These are phyloP conservation scores for Paramecium biaurelia DNA, from an alignment of 73 alveolate species.

Conservation along the genomic window DNA sequence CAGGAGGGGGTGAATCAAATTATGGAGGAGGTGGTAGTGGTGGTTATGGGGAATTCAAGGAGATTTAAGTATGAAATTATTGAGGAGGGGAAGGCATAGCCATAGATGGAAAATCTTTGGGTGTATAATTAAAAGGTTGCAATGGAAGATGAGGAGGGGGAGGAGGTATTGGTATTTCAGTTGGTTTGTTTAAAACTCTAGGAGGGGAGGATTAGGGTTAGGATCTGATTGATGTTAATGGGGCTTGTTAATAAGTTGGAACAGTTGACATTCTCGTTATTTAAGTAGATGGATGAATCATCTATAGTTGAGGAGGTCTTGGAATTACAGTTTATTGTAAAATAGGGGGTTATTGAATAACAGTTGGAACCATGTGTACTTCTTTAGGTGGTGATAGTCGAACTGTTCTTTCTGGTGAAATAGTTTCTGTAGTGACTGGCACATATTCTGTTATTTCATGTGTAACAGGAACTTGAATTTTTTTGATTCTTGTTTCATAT, in stretches of 20 bases:
- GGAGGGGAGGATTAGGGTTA: background rate
- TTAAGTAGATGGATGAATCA: background rate
- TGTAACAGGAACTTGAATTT: constrained; percentile 45
- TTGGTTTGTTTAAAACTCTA: background rate
- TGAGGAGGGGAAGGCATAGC: background rate
- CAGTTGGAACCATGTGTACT: background rate
- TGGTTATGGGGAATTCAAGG: background rate
- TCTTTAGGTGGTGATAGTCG: background rate
- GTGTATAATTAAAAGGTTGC: background rate
- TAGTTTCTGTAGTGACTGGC: constrained; percentile 23
- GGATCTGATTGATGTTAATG: background rate
- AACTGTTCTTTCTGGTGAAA: background rate
- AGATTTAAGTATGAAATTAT: background rate
- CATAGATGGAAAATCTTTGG: background rate
- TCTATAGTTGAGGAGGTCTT: background rate
- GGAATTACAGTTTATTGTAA: background rate
- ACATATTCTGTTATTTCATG: constrained; percentile 36
- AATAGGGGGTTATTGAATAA: background rate
- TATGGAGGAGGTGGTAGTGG: background rate
- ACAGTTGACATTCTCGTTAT: background rate
- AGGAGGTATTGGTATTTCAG: background rate
- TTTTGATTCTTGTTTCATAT: constrained; percentile 16
- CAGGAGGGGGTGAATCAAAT: background rate
- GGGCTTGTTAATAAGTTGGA: background rate
- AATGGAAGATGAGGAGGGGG: constrained; percentile 23